Conservation (phyloP, 208 protist genomes). For the Crithidia acanthocephali region DNA sequence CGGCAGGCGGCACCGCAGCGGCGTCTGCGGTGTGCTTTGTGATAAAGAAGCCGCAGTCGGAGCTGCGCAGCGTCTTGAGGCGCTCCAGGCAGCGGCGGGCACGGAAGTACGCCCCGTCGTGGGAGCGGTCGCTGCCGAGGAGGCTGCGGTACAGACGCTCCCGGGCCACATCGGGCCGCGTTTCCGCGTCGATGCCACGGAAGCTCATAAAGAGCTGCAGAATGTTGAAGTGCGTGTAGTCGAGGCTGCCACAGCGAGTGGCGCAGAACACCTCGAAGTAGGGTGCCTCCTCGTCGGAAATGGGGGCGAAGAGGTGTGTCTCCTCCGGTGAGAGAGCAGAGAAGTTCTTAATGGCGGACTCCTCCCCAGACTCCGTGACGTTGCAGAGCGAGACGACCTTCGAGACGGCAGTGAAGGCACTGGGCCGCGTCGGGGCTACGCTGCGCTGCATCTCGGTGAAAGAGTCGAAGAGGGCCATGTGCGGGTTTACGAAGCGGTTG, state of each 20-base stretch:
- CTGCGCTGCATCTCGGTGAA: constrained; percentile 84
- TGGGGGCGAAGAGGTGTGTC: constrained; percentile 61
- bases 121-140: constrained; percentile 52
- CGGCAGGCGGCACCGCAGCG: constrained; percentile 27
- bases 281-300: constrained; percentile 59
- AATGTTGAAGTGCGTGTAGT: constrained; percentile 69
- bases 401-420: constrained; percentile 44
- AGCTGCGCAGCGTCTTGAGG: constrained; percentile 45
- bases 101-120: constrained; percentile 67
- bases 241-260: constrained; percentile 46
- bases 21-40: constrained; percentile 13
- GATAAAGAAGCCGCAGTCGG: constrained; percentile 65
- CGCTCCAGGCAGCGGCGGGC: constrained; percentile 51
- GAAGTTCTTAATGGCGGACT: constrained; percentile 41
- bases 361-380: constrained; percentile 26
- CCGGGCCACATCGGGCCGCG: constrained; percentile 13
- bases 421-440: constrained; percentile 66
- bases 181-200: constrained; percentile 46
- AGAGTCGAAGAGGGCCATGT: constrained; percentile 74
- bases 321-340: constrained; percentile 36
- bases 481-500: constrained; percentile 34
- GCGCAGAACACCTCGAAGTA: constrained; percentile 78
- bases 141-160: constrained; percentile 53
- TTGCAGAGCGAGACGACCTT: constrained; percentile 36
- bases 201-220: constrained; percentile 62